Percentiles rank a stretch among this genome's conserved stretches.
These are phyloP conservation scores for Fraxinus baroniana DNA, from an alignment of 305 asterid genomes.

Conservation along the genomic window DNA sequence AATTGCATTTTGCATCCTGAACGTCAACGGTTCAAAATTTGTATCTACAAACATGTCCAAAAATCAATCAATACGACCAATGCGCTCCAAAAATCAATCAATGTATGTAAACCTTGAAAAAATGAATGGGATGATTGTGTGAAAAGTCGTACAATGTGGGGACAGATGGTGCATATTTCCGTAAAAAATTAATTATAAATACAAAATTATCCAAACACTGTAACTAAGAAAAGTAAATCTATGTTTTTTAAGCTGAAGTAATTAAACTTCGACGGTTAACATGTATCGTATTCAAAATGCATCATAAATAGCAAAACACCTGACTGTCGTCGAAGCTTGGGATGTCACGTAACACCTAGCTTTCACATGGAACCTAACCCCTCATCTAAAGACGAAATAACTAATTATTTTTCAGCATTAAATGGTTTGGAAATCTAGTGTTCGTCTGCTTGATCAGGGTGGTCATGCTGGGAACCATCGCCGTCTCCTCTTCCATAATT, in stretches of 20 bases:
- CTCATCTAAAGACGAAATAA: background rate
- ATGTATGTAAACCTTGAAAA: background rate
- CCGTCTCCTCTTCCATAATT: constrained; percentile 60
- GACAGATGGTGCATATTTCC: background rate
- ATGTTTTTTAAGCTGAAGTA: background rate
- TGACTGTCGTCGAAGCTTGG: background rate
- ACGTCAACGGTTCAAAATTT: background rate
- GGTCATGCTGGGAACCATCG: constrained; percentile 38
- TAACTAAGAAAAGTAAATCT: background rate
- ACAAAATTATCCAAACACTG: background rate
- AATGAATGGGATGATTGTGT: background rate
- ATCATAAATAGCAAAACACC: background rate
- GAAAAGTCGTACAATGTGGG: background rate
- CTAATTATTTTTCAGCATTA: background rate
- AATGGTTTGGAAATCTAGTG: constrained; percentile 24
- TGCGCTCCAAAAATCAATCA: background rate
- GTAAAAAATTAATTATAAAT: background rate
- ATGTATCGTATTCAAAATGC: background rate
- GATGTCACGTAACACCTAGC: background rate
- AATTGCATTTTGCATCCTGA: background rate
- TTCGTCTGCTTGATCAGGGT: constrained; percentile 39
- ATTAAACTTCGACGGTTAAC: background rate
- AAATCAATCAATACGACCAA: background rate
- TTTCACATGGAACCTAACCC: background rate
- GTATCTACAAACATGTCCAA: background rate